Evolutionary conservation across 306 rosid species (phyloP), one percentile per base, ranked within the genome.

Genomic region (Trichosanthes cucumerina): DNA sequence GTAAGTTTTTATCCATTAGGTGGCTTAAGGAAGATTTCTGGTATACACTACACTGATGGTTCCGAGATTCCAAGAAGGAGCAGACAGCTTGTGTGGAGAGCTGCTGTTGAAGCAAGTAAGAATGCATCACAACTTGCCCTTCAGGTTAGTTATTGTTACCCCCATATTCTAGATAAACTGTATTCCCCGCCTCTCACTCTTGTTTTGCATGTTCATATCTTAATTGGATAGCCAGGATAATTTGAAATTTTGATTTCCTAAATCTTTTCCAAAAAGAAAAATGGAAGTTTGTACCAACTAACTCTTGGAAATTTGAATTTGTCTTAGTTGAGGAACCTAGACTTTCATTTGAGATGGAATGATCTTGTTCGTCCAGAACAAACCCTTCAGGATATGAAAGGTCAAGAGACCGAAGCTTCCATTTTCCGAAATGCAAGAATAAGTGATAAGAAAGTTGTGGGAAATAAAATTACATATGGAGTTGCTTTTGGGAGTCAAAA

Each of bases 291-390:
- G 79, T 75, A 58, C 62, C 43, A 23, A 77, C 60, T 78, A 34
- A 62, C 80, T 77, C 3, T 63, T 49, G 50, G 52, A 3, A 50
- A 33, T 80, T 80, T 82, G 85, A 79, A 73, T 82, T 85, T 91
- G 72, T 80, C 80, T 83, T 93, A 96, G 98, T 96, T 96, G 86
- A 91, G 98, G 81, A 88, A 82, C 87, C 86, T 96, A 56, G 99
- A 96, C 87, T 83, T 77, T 73, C 89, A 89, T 81, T 83, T 96
- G 81, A 86, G 99, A 83, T 96, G 99, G 99, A 85, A 79, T 91
- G 99, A 92, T 81, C 90, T 96, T 81, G 89, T 89, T 86, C 92
- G 96, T 80, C 99, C 98, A 0, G 99, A 96, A 83, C 96, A 88
- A 87, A 95, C 85, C 77, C 85, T 87, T 76, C 88, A 71, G 63